Evolutionary conservation across 148 eudicot genomes (phyloP).

Genomic region (Rhododendron williamsianum): DNA sequence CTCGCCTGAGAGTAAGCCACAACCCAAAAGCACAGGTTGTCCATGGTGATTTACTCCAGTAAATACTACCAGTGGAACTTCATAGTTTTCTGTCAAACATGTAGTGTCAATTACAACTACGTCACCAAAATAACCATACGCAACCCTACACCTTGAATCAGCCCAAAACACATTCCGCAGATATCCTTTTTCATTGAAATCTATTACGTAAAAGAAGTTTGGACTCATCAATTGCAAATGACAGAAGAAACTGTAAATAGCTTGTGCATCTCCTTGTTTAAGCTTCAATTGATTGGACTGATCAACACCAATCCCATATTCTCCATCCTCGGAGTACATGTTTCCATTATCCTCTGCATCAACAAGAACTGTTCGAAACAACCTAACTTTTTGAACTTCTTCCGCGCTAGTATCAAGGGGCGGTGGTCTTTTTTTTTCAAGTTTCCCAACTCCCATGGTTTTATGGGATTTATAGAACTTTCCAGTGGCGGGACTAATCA

Average conservation of each 20-base stretch:
- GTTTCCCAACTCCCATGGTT: slow-evolving; percentile 4
- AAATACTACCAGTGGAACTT: slow-evolving; percentile 34
- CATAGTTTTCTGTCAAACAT: slow-evolving; percentile 19
- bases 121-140: slow-evolving; percentile 33
- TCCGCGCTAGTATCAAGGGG: slow-evolving; percentile 13
- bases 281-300: slow-evolving; percentile 21
- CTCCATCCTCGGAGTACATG: slow-evolving; percentile 18
- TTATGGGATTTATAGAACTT: slow-evolving; percentile 32
- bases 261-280: slow-evolving; percentile 32
- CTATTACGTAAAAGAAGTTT: slow-evolving; percentile 31
- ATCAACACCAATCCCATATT: slow-evolving; percentile 15
- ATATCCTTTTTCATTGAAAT: slow-evolving; percentile 32
- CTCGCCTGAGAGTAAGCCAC: slow-evolving; percentile 26
- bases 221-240: slow-evolving; percentile 24
- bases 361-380: slow-evolving; percentile 29
- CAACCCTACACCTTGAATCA: slow-evolving; percentile 26
- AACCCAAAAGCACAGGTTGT: slow-evolving; percentile 28
- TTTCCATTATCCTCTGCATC: slow-evolving; percentile 23
- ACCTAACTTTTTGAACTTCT: slow-evolving; percentile 24
- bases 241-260: slow-evolving; percentile 14
- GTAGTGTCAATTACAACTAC: slow-evolving; percentile 22
- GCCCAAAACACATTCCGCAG: slow-evolving; percentile 35
- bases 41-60: slow-evolving; percentile 33
- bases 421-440: slow-evolving; percentile 24
- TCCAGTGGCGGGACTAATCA: slow-evolving; percentile 21